Evolutionary conservation across 2,329 filamentous ascomycete species (phyloP).

Genomic region (Ceratocystis albifundus): DNA sequence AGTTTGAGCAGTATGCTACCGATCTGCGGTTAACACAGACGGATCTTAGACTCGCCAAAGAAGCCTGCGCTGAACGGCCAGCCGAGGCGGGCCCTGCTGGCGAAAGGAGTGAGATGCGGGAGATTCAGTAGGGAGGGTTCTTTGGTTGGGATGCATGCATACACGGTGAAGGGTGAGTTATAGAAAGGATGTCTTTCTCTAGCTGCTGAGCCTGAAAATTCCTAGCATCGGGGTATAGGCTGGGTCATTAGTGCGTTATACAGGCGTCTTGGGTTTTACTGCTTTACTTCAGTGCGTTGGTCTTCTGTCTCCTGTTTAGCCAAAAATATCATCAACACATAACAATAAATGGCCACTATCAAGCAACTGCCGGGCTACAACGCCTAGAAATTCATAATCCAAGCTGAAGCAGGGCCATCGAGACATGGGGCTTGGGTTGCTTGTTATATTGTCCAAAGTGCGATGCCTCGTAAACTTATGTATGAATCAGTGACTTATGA

Average conservation of each 20-base stretch:
- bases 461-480: no score
- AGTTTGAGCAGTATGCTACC: constrained; percentile 62
- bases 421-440: no score
- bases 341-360: not conserved
- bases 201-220: not conserved
- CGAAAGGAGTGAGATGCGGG: not conserved
- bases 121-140: not conserved
- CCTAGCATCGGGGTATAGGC: not conserved
- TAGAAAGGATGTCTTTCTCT: not conserved
- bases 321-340: constrained; percentile 7
- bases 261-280: constrained; percentile 3
- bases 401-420: no score
- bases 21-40: constrained; percentile 57
- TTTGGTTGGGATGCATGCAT: not conserved
- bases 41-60: constrained; percentile 63
- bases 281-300: not conserved
- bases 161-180: not conserved
- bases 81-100: not conserved
- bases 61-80: constrained; percentile 32
- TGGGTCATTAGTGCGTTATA: constrained; percentile 2
- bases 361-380: not conserved
- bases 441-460: no score
- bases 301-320: not conserved
- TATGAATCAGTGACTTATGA: no score
- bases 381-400: not conserved